phyloP scores from a whole-genome alignment of 2,329 filamentous ascomycete species.

The Rachicladosporium sp. region DNA sequence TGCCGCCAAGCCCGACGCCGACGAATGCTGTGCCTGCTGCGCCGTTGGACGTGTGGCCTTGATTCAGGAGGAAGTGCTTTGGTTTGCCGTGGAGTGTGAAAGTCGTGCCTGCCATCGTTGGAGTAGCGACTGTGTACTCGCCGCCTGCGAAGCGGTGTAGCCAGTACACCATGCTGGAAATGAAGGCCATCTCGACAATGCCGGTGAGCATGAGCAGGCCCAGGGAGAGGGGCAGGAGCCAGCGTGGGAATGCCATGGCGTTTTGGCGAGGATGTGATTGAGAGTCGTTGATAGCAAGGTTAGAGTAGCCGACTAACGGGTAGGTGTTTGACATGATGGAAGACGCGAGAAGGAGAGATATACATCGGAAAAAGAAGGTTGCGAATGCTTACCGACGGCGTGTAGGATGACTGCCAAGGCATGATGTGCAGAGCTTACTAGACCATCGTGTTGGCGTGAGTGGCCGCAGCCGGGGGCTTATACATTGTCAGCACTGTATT shows the following conservation, averaged over 20 bases:
- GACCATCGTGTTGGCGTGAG: no score
- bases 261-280: neutral
- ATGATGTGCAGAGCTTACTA: no score
- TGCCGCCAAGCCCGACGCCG: conserved; percentile 16
- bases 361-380: no score
- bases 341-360: no score
- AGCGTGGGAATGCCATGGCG: conserved; percentile 1
- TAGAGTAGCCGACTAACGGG: no score
- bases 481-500: no score
- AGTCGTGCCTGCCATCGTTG: conserved; percentile 12
- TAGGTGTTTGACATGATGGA: no score
- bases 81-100: conserved; percentile 29
- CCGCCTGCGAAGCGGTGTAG: conserved; percentile 15
- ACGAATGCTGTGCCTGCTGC: conserved; percentile 20
- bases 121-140: conserved; percentile 11
- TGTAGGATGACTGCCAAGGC: no score
- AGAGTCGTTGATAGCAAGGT: no score
- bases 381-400: no score
- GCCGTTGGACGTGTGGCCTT: conserved; percentile 21
- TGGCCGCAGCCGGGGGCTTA: no score
- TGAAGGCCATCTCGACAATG: conserved; percentile 17
- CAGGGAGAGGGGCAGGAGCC: conserved; percentile 6
- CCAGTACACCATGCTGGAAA: conserved; percentile 19
- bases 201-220: conserved; percentile 15
- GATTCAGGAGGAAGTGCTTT: conserved; percentile 20